phyloP scores from a whole-genome alignment of 768 basidiomycete genomes.

The Floccularia luteovirens region DNA sequence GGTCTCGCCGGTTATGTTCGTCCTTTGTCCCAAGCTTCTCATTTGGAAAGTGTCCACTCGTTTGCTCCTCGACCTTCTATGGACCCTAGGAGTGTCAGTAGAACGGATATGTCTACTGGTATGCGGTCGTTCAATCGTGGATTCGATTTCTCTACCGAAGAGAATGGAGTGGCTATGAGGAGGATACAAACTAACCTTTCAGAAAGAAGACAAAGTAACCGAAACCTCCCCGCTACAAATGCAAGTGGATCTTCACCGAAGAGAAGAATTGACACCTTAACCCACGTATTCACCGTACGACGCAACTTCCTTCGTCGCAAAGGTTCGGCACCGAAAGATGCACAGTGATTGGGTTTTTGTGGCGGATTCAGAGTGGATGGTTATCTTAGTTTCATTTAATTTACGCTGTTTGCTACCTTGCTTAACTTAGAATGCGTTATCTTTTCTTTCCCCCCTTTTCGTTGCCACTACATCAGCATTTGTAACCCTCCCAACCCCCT shows the following conservation, averaged over 20 bases:
- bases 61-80: slow-evolving; percentile 21
- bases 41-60: slow-evolving; percentile 20
- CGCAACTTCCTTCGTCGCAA: slow-evolving; percentile 1
- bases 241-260: too few relatives aligned
- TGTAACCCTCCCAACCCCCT: too few relatives aligned
- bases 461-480: too few relatives aligned
- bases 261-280: not conserved
- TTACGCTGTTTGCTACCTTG: too few relatives aligned
- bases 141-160: slow-evolving; percentile 86
- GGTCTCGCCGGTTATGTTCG: slow-evolving; percentile 5
- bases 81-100: slow-evolving; percentile 42
- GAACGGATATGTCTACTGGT: slow-evolving; percentile 88
- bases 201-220: slow-evolving; percentile 40
- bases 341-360: too few relatives aligned
- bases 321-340: not conserved
- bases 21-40: slow-evolving; percentile 11
- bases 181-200: slow-evolving; percentile 80
- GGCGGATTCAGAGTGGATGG: too few relatives aligned
- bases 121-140: slow-evolving; percentile 63
- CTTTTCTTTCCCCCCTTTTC: too few relatives aligned
- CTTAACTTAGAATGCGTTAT: too few relatives aligned
- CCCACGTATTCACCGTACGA: not conserved
- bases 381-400: too few relatives aligned
- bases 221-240: too few relatives aligned
- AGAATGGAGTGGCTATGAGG: slow-evolving; percentile 78